A percentile compares a stretch with the other conserved stretches of the same genome.
Conservation (phyloP, 257 asterid species). For the Nicotiana benthamiana region DNA sequence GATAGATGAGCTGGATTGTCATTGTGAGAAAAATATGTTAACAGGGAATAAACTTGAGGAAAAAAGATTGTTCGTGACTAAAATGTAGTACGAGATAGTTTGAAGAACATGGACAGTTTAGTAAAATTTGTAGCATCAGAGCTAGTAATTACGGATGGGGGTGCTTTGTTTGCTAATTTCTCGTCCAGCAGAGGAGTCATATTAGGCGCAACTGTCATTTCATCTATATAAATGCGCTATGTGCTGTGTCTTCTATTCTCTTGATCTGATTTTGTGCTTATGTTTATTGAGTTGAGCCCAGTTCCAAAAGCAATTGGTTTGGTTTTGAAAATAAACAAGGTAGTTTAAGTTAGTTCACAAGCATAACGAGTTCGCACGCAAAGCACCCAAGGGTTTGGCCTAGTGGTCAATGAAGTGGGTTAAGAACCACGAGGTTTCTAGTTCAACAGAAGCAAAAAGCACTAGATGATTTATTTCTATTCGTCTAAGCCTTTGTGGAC, state of each 20-base stretch:
- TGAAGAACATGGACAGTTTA: neutral
- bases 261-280: neutral
- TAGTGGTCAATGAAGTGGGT: too few relatives aligned
- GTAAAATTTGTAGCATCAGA: neutral
- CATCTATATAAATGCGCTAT: neutral
- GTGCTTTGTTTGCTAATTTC: neutral
- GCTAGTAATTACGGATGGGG: neutral
- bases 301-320: neutral
- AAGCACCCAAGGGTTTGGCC: neutral
- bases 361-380: neutral
- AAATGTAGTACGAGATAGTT: neutral
- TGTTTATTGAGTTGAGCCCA: neutral
- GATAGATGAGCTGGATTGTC: neutral
- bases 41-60: neutral
- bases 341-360: neutral
- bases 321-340: neutral
- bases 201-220: neutral
- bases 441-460: too few relatives aligned
- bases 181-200: neutral
- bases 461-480: too few relatives aligned
- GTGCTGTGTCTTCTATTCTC: neutral
- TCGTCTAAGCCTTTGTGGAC: too few relatives aligned
- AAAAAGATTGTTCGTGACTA: neutral
- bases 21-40: neutral
- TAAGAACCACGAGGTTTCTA: too few relatives aligned